These are phyloP conservation scores for Candida odintsovae DNA, from an alignment of 805 yeast genomes.

Conservation along the genomic window DNA sequence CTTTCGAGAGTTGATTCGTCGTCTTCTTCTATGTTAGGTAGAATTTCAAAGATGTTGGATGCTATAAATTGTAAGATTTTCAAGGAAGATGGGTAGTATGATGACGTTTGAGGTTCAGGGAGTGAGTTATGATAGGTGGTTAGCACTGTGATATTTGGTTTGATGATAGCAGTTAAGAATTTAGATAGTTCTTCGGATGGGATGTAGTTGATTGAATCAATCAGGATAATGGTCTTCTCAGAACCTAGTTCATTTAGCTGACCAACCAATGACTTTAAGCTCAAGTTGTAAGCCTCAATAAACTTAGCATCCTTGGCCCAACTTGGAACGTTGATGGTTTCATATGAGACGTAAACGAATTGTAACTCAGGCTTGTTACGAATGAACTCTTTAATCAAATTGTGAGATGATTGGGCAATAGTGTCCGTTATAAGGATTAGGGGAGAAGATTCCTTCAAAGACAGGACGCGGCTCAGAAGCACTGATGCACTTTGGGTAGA, in stretches of 20 bases:
- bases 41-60: constrained; percentile 60
- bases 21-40: constrained; percentile 33
- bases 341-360: constrained; percentile 60
- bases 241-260: constrained; percentile 5
- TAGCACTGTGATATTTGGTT: constrained; percentile 40
- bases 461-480: constrained; percentile 58
- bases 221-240: constrained; percentile 40
- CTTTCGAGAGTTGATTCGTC: constrained; percentile 37
- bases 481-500: constrained; percentile 41
- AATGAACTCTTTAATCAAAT: constrained; percentile 53
- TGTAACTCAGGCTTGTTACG: constrained; percentile 31
- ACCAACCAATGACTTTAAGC: constrained; percentile 20
- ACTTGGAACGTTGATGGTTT: constrained; percentile 48
- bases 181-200: constrained; percentile 38
- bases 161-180: constrained; percentile 44
- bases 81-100: constrained; percentile 47
- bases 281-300: constrained; percentile 35
- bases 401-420: constrained; percentile 57
- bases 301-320: constrained; percentile 37
- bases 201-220: constrained; percentile 68
- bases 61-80: constrained; percentile 64
- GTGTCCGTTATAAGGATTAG: constrained; percentile 67
- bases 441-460: constrained; percentile 70
- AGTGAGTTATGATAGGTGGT: constrained; percentile 42
- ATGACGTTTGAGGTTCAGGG: constrained; percentile 27